Base-by-base conservation (phyloP, 352 stramenopile species). In the Globisporangium cystogenes region DNA sequence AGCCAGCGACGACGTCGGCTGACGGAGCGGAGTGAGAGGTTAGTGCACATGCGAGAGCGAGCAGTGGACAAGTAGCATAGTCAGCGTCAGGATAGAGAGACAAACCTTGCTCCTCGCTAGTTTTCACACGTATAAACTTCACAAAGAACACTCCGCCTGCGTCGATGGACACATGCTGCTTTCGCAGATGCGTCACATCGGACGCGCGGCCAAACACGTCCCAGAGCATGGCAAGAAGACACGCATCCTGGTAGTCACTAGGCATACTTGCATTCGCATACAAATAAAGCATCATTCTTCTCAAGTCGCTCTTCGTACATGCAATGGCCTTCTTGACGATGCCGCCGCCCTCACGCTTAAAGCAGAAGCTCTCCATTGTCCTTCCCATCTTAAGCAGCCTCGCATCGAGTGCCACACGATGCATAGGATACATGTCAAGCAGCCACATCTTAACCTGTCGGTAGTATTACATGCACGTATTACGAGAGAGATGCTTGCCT, bases 281-380 rank as follows among this genome's bases (percentile, higher is more conserved):
- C 35, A 39, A 39, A 39, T 39, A 39, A 4, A 39, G 35, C 35
- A 39, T 39, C 35, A 39, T 39, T 12, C 35, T 18, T 39, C 8
- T 39, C 4, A 39, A 8, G 8, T 39, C 35, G 14, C 35, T 14
- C 10, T 39, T 39, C 2, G 35, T 39, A 8, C 35, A 39, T 39
- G 35, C 35, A 14, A 39, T 39, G 1, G 35, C 35, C 8, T 39
- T 39, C 35, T 18, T 39, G 3, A 39, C 35, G 21, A 24, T 35
- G n/a, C n/a, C n/a, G 26, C 29, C 51, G 29, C 33, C 16, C 52
- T 47, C 52, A 35, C 44, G 26, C 23, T 44, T 44, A 1, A 44
- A 15, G 39, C 15, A 44, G 39, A 24, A 44, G 39, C 15, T 44
- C 2, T 44, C 39, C 16, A 44, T 20, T 4, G 39, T 44, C 16